Evolutionary conservation across 2,329 filamentous ascomycete species (phyloP).

Genomic region (Pyrenophora graminea): DNA sequence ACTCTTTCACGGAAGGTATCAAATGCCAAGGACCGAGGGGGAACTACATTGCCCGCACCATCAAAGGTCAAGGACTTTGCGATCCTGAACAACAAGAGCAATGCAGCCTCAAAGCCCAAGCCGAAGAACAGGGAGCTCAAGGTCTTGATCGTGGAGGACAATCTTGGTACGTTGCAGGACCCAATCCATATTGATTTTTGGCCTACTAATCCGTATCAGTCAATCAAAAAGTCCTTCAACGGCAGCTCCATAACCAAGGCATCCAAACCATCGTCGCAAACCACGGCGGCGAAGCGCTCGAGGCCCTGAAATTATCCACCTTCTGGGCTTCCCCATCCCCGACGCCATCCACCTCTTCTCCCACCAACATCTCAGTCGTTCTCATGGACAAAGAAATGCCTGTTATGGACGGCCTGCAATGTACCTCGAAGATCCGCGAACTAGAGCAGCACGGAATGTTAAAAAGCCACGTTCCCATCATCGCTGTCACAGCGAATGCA

Average conservation of each 20-base stretch:
- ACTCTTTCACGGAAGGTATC: constrained; percentile 35
- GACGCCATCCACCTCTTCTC: constrained; percentile 17
- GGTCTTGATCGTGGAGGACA: constrained; percentile 51
- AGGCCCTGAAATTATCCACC: constrained; percentile 48
- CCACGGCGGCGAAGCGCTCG: constrained; percentile 56
- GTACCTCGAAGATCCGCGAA: constrained; percentile 44
- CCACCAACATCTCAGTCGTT: constrained; percentile 36
- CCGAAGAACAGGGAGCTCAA: constrained; percentile 29
- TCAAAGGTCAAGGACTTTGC: constrained; percentile 43
- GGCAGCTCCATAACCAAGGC: constrained; percentile 55
- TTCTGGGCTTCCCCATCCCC: constrained; percentile 46
- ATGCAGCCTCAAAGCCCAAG: constrained; percentile 10
- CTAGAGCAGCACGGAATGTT: constrained; percentile 44
- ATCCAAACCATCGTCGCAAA: constrained; percentile 54
- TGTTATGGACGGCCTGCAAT: constrained; percentile 48
- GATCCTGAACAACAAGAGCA: constrained; percentile 14
- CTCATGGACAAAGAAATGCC: constrained; percentile 51
- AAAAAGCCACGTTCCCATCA: constrained; percentile 46
- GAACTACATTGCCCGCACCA: constrained; percentile 8
- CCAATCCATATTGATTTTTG: no score
- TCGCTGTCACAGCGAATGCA: constrained; percentile 50
- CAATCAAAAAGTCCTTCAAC: constrained; percentile 55
- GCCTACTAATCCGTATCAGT: constrained; percentile 38
- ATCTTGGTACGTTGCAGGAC: constrained; percentile 33
- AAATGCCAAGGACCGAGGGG: constrained; percentile 35